Evolutionary conservation across 2,329 filamentous ascomycete genomes (phyloP).

Genomic region (Penicillium frequentans): DNA sequence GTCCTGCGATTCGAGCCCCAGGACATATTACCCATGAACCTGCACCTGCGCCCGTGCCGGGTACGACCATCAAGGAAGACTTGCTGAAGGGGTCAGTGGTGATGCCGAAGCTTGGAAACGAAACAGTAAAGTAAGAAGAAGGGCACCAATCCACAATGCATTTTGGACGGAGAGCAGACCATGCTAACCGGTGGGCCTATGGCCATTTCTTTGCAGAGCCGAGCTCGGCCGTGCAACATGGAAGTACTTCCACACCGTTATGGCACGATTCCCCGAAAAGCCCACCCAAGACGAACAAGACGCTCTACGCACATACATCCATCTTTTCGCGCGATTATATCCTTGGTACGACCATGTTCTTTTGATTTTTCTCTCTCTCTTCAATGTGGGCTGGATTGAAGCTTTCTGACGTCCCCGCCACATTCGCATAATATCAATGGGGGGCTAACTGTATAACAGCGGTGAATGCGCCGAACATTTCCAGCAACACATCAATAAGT

Average conservation of each 20-base stretch:
- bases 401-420: neutral
- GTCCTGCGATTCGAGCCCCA: constrained; percentile 40
- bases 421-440: neutral
- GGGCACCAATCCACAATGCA: neutral
- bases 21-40: constrained; percentile 39
- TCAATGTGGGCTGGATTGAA: neutral
- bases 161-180: neutral
- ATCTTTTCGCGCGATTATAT: constrained; percentile 65
- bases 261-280: constrained; percentile 64
- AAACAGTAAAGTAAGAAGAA: constrained; percentile 47
- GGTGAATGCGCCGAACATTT: constrained; percentile 68
- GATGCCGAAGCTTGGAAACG: constrained; percentile 50
- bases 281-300: constrained; percentile 61
- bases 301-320: constrained; percentile 60
- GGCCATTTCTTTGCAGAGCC: constrained; percentile 43
- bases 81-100: constrained; percentile 46
- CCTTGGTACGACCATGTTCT: constrained; percentile 52
- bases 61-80: constrained; percentile 30
- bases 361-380: neutral
- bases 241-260: constrained; percentile 67
- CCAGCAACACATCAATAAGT: constrained; percentile 60
- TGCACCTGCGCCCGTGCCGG: constrained; percentile 18
- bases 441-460: constrained; percentile 34
- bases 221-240: constrained; percentile 65
- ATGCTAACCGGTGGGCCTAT: constrained; percentile 9